Evolutionary conservation across 139 green algal species (phyloP).

Genomic region (Chlamydomonas applanata): DNA sequence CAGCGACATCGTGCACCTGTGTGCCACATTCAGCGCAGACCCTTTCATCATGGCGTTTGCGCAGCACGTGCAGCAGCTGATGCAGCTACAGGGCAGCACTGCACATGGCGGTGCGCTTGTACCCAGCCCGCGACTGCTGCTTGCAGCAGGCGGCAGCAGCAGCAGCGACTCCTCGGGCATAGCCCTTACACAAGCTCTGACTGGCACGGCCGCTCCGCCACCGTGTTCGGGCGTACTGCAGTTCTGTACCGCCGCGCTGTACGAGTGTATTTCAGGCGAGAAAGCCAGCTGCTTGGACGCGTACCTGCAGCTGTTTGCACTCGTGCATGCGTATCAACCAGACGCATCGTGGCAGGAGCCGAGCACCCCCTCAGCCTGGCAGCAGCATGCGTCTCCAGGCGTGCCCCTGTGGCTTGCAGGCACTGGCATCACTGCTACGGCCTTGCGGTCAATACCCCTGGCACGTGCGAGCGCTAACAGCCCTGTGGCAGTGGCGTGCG

Average conservation of each 20-base stretch:
- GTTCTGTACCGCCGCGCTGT: conserved; percentile 53
- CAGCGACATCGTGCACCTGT: conserved; percentile 64
- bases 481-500: conserved; percentile 3
- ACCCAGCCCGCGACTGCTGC: background rate
- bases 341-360: background rate
- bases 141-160: background rate
- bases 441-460: background rate
- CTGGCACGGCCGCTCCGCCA: background rate
- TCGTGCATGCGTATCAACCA: conserved; percentile 18
- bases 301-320: conserved; percentile 59
- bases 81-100: conserved; percentile 2
- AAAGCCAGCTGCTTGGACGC: conserved; percentile 48
- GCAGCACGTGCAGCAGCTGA: conserved; percentile 35
- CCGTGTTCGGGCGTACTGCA: conserved; percentile 27
- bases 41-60: conserved; percentile 69
- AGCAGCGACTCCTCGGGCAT: conserved; percentile 7
- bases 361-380: background rate
- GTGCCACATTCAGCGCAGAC: conserved; percentile 65
- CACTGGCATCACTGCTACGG: background rate
- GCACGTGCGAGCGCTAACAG: conserved; percentile 12
- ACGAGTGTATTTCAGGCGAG: conserved; percentile 71
- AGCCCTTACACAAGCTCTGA: background rate
- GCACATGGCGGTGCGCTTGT: background rate
- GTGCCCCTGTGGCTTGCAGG: background rate
- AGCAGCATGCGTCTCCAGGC: background rate